These are phyloP conservation scores for Calocybe gambosa DNA, from an alignment of 1,284 basidiomycete species.

Conservation along the genomic window DNA sequence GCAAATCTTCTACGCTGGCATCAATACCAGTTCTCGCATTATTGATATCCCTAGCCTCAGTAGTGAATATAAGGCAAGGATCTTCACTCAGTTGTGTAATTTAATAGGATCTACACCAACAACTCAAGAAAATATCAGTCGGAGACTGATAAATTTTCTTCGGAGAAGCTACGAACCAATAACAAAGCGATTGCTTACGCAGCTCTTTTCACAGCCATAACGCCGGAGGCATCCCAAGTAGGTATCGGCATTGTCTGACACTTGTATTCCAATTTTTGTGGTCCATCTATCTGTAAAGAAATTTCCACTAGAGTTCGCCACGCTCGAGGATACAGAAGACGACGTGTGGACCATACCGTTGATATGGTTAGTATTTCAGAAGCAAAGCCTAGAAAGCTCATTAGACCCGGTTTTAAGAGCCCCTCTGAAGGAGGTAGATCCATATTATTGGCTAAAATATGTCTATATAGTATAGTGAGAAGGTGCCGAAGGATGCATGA, in stretches of 20 bases:
- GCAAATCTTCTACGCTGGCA: too few species aligned
- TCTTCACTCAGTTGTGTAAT: background rate
- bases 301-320: constrained; percentile 28
- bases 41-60: too few species aligned
- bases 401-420: constrained; percentile 41
- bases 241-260: constrained; percentile 12
- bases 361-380: constrained; percentile 28
- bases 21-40: too few species aligned
- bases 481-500: too few species aligned
- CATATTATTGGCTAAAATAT: constrained; percentile 32
- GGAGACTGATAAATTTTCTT: background rate
- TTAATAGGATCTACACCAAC: constrained; percentile 1
- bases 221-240: constrained; percentile 7
- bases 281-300: constrained; percentile 38
- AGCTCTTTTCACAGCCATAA: constrained; percentile 4
- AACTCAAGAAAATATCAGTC: background rate
- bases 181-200: constrained; percentile 2
- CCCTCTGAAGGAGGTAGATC: constrained; percentile 39
- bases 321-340: constrained; percentile 16
- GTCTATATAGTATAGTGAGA: background rate
- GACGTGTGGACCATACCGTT: constrained; percentile 26
- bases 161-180: background rate
- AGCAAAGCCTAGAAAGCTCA: constrained; percentile 46
- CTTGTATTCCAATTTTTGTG: constrained; percentile 20
- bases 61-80: too few species aligned